Conservation (phyloP, 495 filamentous ascomycete genomes). For the Penicillium odoratum region DNA sequence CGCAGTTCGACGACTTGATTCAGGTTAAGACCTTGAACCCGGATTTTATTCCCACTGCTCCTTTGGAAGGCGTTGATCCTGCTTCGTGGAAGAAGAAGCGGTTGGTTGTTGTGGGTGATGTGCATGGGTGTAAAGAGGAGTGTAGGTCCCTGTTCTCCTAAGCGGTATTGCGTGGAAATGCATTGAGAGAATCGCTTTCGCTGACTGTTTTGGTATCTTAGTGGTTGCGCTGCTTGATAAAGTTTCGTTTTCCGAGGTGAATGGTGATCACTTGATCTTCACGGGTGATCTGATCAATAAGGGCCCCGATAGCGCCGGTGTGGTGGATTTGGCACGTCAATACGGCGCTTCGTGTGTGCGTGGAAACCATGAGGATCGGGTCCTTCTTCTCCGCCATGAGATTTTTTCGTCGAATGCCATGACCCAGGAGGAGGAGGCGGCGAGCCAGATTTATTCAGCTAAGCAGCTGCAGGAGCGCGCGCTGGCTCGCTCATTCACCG, state of each 20-base stretch:
- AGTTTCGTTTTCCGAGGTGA: conserved; percentile 56
- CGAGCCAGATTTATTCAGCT: conserved; percentile 11
- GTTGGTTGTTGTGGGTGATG: conserved; percentile 82
- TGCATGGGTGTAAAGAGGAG: conserved; percentile 77
- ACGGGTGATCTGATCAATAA: conserved; percentile 85
- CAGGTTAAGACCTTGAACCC: conserved; percentile 44
- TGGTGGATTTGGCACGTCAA: conserved; percentile 69
- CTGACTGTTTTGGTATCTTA: conserved; percentile 22
- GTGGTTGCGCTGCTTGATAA: conserved; percentile 68
- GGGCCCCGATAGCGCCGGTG: conserved; percentile 79
- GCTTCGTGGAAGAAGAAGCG: conserved; percentile 33
- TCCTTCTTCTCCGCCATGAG: conserved; percentile 58
- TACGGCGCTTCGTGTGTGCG: conserved; percentile 76
- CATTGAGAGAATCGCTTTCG: neutral
- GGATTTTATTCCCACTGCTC: conserved; percentile 29
- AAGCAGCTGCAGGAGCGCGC: conserved; percentile 40
- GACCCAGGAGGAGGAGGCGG: conserved; percentile 7
- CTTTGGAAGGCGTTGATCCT: conserved; percentile 6
- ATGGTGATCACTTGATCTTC: conserved; percentile 75
- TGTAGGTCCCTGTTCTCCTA: conserved; percentile 38
- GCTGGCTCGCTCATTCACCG: conserved; percentile 52
- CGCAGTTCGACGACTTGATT: conserved; percentile 49
- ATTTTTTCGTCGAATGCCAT: conserved; percentile 27
- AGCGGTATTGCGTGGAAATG: neutral
- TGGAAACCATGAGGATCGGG: conserved; percentile 90